Conservation (phyloP, 805 yeast species). For the Blastobotrys mokoenaii region DNA sequence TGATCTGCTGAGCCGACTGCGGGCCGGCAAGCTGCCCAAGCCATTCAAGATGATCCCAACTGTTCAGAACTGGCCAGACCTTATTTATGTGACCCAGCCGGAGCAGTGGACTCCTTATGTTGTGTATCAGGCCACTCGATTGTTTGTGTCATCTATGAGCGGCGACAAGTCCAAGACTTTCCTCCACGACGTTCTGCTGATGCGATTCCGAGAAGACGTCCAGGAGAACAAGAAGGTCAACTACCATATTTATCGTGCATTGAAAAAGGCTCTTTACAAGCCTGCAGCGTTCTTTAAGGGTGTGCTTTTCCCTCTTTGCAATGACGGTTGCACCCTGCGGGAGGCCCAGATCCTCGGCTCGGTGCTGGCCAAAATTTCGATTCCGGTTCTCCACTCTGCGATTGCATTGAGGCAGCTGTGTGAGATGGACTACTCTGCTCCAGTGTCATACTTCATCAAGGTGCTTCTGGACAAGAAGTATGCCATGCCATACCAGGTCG, state of each 20-base stretch:
- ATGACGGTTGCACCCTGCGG: constrained; percentile 62
- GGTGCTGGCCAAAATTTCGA: constrained; percentile 76
- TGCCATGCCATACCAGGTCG: constrained; percentile 93
- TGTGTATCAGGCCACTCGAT: constrained; percentile 86
- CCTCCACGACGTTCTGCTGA: constrained; percentile 40
- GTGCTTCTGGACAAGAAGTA: constrained; percentile 88
- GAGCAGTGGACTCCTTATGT: constrained; percentile 93
- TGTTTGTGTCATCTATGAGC: constrained; percentile 82
- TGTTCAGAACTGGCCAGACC: constrained; percentile 91
- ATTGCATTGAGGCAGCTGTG: constrained; percentile 85
- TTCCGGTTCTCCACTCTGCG: constrained; percentile 92
- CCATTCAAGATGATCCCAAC: constrained; percentile 92
- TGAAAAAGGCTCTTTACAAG: constrained; percentile 88
- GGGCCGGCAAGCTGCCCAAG: constrained; percentile 95
- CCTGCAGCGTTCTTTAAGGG: constrained; percentile 98
- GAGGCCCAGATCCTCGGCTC: constrained; percentile 96
- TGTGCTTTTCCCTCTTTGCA: constrained; percentile 82
- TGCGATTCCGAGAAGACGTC: constrained; percentile 34
- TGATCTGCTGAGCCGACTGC: constrained; percentile 74
- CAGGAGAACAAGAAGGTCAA: constrained; percentile 49
- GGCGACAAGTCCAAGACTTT: constrained; percentile 86
- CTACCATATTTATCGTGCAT: constrained; percentile 85
- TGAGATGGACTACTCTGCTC: constrained; percentile 66
- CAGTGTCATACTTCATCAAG: constrained; percentile 83
- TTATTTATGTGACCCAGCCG: constrained; percentile 86